Percentiles rank a stretch among this genome's conserved stretches.
Conservation (phyloP, 2,329 filamentous ascomycete genomes). For the Alternaria triticina region DNA sequence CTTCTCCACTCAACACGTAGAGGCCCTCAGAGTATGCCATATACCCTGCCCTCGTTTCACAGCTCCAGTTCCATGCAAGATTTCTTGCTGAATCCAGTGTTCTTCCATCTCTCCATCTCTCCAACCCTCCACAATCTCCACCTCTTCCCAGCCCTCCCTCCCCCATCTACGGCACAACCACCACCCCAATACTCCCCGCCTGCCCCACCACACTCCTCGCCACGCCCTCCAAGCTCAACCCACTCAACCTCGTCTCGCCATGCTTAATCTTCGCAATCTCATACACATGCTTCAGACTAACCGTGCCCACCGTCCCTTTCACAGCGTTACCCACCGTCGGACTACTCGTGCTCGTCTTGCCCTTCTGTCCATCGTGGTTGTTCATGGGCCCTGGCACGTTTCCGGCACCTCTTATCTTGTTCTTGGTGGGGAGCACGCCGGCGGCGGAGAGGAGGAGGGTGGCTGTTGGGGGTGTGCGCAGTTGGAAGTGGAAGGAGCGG, state of each 20-base stretch:
- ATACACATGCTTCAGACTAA: conserved; percentile 94
- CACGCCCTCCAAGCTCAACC: conserved; percentile 84
- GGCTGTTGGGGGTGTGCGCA: conserved; percentile 93
- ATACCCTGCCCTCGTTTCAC: neutral
- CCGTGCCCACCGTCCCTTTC: conserved; percentile 77
- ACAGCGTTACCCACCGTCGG: conserved; percentile 64
- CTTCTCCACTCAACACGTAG: neutral
- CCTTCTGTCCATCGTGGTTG: conserved; percentile 47
- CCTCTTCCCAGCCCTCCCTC: neutral
- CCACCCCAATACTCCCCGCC: conserved; percentile 58
- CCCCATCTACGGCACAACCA: conserved; percentile 53
- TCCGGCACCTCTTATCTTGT: conserved; percentile 74
- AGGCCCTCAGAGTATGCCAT: neutral
- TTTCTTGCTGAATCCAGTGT: rapidly evolving
- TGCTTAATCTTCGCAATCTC: conserved; percentile 98
- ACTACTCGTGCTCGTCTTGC: conserved; percentile 39
- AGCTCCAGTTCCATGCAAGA: too few species aligned
- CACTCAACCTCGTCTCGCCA: conserved; percentile 55
- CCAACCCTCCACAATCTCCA: neutral
- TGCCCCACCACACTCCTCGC: conserved; percentile 71
- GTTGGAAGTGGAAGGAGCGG: conserved; percentile 88
- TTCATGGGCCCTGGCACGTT: conserved; percentile 56
- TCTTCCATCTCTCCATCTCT: neutral
- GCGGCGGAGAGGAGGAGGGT: conserved; percentile 87
- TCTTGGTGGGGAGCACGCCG: conserved; percentile 75